Conservation (phyloP, 495 filamentous ascomycete species). For the Aspergillus kassunensis region DNA sequence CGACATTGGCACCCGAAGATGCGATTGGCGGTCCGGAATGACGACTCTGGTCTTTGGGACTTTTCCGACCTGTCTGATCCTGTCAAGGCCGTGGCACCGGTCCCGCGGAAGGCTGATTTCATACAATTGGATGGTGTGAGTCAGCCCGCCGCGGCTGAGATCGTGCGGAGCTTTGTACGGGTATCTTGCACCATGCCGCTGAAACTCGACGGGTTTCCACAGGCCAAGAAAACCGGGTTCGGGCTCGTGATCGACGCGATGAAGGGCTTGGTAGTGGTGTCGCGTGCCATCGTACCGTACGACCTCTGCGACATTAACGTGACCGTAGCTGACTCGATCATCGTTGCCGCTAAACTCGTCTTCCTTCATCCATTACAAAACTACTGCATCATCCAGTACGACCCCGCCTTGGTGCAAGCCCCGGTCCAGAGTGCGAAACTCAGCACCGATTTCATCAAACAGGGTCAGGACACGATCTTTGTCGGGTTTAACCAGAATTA, state of each 20-base stretch:
- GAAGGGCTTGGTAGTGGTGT: conserved; percentile 90
- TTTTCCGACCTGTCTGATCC: conserved; percentile 81
- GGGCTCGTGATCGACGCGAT: conserved; percentile 94
- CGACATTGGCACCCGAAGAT: conserved; percentile 94
- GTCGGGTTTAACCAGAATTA: conserved; percentile 96
- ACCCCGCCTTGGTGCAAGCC: conserved; percentile 85
- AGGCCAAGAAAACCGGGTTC: conserved; percentile 88
- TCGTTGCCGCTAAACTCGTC: conserved; percentile 87
- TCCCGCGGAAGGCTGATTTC: conserved; percentile 77
- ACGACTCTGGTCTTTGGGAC: conserved; percentile 89
- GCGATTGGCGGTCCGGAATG: conserved; percentile 88
- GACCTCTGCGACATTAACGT: conserved; percentile 94
- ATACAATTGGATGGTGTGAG: conserved; percentile 85
- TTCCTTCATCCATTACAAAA: conserved; percentile 99
- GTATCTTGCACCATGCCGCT: conserved; percentile 88
- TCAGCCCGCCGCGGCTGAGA: conserved; percentile 82
- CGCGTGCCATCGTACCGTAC: conserved; percentile 88
- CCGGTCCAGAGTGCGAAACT: conserved; percentile 87
- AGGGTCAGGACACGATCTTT: conserved; percentile 87
- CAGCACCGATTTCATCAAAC: conserved; percentile 75
- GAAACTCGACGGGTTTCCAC: conserved; percentile 94
- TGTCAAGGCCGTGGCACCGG: conserved; percentile 65
- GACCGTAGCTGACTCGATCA: conserved; percentile 92
- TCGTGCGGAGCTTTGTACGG: conserved; percentile 91
- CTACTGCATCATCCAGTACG: conserved; percentile 93